Conservation (phyloP, 768 basidiomycete species). For the Hydnum rufescens region DNA sequence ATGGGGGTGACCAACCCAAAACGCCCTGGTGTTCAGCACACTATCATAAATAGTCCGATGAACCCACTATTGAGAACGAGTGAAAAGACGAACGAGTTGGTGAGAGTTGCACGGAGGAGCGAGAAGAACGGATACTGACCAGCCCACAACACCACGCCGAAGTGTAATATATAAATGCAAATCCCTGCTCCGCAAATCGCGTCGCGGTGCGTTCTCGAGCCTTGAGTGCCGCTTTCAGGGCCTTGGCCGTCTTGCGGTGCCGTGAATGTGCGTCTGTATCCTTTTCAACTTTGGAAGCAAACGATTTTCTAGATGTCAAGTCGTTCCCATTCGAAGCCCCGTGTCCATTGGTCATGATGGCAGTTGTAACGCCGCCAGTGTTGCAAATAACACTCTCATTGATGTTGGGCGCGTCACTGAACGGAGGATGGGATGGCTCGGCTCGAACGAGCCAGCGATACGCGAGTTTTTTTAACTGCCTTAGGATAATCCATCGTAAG, state of each 20-base stretch:
- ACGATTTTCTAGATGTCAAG: slow-evolving; percentile 1
- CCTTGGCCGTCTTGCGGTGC: no score
- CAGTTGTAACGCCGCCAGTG: slow-evolving; percentile 18
- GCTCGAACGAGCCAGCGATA: slow-evolving; percentile 8
- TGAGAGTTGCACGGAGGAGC: slow-evolving; percentile 3
- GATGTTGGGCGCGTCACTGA: background rate
- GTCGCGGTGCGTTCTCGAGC: slow-evolving; percentile 51
- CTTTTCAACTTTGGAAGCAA: slow-evolving; percentile 2
- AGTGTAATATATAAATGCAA: slow-evolving; percentile 70
- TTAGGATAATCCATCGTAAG: slow-evolving; percentile 55
- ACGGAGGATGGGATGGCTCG: no score
- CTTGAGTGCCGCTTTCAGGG: slow-evolving; percentile 26
- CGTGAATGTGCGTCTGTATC: no score
- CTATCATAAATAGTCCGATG: slow-evolving; percentile 56
- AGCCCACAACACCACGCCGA: slow-evolving; percentile 48
- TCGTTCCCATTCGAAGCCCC: no score
- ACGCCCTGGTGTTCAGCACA: slow-evolving; percentile 37
- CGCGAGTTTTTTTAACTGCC: slow-evolving; percentile 48
- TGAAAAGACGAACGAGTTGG: background rate
- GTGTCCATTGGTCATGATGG: slow-evolving; percentile 14
- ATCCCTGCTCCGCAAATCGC: slow-evolving; percentile 91
- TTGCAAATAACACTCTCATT: no score
- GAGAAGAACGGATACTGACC: slow-evolving; percentile 51
- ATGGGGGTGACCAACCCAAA: slow-evolving; percentile 83
- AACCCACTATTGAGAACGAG: slow-evolving; percentile 40